Conservation (phyloP, 148 eudicot genomes). For the Pouteria glomerata region DNA sequence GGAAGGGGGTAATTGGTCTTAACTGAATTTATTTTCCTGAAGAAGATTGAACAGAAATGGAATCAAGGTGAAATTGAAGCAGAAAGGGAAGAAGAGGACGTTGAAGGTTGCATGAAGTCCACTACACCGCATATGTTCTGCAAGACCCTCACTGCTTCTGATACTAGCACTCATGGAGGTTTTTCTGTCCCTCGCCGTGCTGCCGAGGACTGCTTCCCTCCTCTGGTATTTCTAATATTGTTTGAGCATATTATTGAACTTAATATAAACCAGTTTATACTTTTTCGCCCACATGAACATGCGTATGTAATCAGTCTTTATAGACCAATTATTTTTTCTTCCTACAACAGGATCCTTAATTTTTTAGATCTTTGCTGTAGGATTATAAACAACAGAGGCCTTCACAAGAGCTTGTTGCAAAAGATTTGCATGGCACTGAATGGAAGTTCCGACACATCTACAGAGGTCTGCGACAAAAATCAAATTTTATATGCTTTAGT, state of each 20-base stretch:
- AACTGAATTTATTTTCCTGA: background rate
- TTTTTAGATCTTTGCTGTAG: conserved; percentile 25
- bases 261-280: background rate
- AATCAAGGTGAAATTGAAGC: conserved; percentile 40
- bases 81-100: conserved; percentile 62
- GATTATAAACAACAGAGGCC: conserved; percentile 97
- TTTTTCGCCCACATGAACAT: background rate
- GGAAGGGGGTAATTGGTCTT: background rate
- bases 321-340: background rate
- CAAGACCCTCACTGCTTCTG: conserved; percentile 96
- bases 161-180: conserved; percentile 98
- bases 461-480: conserved; percentile 44
- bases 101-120: conserved; percentile 49
- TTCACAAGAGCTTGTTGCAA: conserved; percentile 94
- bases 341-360: background rate
- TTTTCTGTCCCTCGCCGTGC: conserved; percentile 99
- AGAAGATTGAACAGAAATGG: conserved; percentile 72
- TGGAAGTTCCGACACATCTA: conserved; percentile 96
- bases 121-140: conserved; percentile 96
- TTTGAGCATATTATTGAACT: background rate
- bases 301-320: background rate
- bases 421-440: conserved; percentile 82
- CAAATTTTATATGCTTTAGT: background rate
- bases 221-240: conserved; percentile 46
- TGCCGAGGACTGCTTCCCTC: conserved; percentile 98